Evolutionary conservation across 805 yeast genomes (phyloP).

Genomic region (Candida yuanshanica): DNA sequence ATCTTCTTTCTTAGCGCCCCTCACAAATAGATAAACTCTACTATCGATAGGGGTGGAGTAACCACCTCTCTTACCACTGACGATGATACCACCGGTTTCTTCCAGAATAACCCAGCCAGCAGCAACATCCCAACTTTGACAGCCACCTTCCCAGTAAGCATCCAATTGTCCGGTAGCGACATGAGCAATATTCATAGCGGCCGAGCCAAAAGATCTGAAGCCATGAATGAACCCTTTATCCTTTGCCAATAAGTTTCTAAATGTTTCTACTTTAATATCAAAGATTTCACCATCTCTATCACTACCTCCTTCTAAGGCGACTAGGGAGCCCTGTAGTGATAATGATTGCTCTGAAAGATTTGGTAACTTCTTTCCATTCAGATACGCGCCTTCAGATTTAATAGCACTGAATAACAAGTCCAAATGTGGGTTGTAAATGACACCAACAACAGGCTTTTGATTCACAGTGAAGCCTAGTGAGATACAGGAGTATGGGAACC

Average conservation of each 20-base stretch:
- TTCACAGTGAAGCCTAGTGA: conserved; percentile 51
- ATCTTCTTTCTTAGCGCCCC: conserved; percentile 38
- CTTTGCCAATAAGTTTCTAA: conserved; percentile 37
- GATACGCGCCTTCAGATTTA: conserved; percentile 48
- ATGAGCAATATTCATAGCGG: conserved; percentile 56
- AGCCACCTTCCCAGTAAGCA: conserved; percentile 68
- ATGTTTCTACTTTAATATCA: conserved; percentile 43
- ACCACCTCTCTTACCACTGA: conserved; percentile 46
- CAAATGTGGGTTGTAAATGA: conserved; percentile 56
- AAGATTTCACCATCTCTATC: conserved; percentile 50
- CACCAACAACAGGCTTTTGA: conserved; percentile 52
- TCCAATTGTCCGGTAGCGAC: conserved; percentile 56
- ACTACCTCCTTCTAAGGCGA: conserved; percentile 58
- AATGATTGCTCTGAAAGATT: conserved; percentile 29
- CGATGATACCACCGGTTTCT: conserved; percentile 55
- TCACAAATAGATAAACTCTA: conserved; percentile 52
- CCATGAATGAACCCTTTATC: conserved; percentile 59
- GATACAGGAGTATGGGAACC: conserved; percentile 56
- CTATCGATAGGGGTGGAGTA: conserved; percentile 46
- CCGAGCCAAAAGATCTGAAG: conserved; percentile 55
- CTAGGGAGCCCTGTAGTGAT: conserved; percentile 43
- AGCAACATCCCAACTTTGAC: conserved; percentile 65
- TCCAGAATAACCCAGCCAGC: conserved; percentile 59
- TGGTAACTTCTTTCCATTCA: conserved; percentile 38
- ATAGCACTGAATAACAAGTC: conserved; percentile 49